Conservation (phyloP, 129 eudicot genomes). For the Cynara cardunculus region DNA sequence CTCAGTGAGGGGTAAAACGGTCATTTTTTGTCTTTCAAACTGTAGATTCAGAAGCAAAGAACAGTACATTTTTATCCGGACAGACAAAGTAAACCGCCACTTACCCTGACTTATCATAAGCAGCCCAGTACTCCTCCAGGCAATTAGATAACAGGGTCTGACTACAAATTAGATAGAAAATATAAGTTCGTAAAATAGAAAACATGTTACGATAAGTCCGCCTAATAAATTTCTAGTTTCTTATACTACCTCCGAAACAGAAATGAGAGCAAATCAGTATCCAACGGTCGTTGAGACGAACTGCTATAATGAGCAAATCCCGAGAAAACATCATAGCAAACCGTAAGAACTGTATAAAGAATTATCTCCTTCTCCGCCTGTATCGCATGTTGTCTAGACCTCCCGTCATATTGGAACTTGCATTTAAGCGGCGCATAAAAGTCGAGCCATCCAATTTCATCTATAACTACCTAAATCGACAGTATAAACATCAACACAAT, state of each 20-base stretch:
- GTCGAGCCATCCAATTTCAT: conserved; percentile 76
- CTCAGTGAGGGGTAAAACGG: not conserved
- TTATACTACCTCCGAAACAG: conserved; percentile 48
- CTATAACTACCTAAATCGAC: conserved; percentile 50
- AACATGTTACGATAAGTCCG: not conserved
- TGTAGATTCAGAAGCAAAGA: not conserved
- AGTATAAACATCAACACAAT: conserved; percentile 1
- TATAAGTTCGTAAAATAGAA: not conserved
- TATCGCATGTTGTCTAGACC: conserved; percentile 36
- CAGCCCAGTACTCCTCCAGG: conserved; percentile 67
- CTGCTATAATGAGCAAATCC: conserved; percentile 57
- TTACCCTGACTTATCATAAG: conserved; percentile 56
- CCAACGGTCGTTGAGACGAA: conserved; percentile 46
- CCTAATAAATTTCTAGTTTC: not conserved
- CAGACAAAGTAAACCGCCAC: not conserved
- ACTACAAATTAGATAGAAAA: conserved; percentile 34
- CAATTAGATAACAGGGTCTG: conserved; percentile 56
- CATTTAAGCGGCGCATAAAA: conserved; percentile 44
- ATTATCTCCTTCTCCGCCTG: conserved; percentile 64
- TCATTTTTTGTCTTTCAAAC: not conserved
- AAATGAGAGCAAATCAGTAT: conserved; percentile 39
- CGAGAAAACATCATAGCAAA: conserved; percentile 58
- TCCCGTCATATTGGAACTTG: conserved; percentile 34
- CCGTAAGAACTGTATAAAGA: conserved; percentile 43
- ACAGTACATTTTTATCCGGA: not conserved